phyloP scores from a whole-genome alignment of 31 red algal species.

The Pterothamnion heteromorphum region DNA sequence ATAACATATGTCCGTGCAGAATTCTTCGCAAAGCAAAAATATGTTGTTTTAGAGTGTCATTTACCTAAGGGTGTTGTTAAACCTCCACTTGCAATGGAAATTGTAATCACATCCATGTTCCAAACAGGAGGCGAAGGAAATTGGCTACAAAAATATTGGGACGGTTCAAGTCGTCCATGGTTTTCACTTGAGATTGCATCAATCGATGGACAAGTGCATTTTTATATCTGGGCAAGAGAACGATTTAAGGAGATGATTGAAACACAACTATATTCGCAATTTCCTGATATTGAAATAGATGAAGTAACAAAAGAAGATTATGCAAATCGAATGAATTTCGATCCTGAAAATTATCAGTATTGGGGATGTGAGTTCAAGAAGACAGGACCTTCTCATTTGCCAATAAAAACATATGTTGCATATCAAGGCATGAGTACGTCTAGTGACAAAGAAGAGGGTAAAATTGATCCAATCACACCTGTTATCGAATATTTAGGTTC shows the following conservation, averaged over 20 bases:
- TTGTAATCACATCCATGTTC: background rate
- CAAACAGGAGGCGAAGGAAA: background rate
- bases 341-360: background rate
- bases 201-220: background rate
- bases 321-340: background rate
- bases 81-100: background rate
- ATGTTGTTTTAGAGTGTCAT: background rate
- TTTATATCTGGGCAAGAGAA: background rate
- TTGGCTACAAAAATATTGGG: background rate
- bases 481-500: background rate
- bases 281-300: background rate
- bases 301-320: background rate
- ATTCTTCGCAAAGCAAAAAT: background rate
- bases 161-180: background rate
- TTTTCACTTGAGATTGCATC: slow-evolving; percentile 8
- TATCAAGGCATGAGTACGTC: background rate
- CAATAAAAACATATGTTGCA: background rate
- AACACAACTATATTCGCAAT: background rate
- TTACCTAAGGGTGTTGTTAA: background rate
- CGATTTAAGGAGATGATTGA: background rate
- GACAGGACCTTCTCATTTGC: background rate
- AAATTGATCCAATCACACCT: slow-evolving; percentile 12
- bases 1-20: no score
- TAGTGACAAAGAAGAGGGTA: background rate
- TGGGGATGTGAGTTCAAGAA: background rate